These are phyloP conservation scores for Pythium angustatum DNA, from an alignment of 352 stramenopile species.

Conservation along the genomic window DNA sequence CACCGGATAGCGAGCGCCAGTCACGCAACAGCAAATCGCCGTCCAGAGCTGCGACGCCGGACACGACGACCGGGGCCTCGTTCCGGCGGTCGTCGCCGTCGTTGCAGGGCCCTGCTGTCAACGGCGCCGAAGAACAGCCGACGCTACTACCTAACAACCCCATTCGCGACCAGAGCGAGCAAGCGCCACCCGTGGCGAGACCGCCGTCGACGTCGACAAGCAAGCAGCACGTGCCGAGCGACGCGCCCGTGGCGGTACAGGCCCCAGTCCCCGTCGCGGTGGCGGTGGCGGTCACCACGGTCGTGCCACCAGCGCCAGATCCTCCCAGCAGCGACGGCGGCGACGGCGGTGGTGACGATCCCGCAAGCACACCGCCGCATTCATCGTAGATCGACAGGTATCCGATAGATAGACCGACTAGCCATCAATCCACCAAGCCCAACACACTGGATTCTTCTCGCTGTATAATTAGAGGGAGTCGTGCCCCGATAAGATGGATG, in stretches of 20 bases:
- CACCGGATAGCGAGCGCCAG: neutral
- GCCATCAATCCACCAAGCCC: no score
- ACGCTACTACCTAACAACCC: conserved; percentile 11
- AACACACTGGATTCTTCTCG: no score
- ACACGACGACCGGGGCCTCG: neutral
- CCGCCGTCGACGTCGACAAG: neutral
- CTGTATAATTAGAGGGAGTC: no score
- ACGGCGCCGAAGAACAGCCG: conserved; percentile 6
- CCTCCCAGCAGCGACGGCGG: neutral
- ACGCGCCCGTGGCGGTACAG: no score
- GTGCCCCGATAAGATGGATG: no score
- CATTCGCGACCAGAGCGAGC: neutral
- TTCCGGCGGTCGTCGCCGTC: conserved; percentile 3
- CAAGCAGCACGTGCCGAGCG: neutral
- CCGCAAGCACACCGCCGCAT: no score
- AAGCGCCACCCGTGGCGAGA: neutral
- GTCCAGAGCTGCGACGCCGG: neutral
- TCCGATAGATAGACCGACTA: no score
- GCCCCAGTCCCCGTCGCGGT: no score
- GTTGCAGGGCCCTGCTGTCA: conserved; percentile 2
- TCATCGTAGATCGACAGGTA: no score
- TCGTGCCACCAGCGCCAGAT: neutral
- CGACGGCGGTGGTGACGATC: no score
- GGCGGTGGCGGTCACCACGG: no score
- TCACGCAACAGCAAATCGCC: neutral